Base-by-base conservation (phyloP, 352 stramenopile genomes). In the Phytophthora boehmeriae region DNA sequence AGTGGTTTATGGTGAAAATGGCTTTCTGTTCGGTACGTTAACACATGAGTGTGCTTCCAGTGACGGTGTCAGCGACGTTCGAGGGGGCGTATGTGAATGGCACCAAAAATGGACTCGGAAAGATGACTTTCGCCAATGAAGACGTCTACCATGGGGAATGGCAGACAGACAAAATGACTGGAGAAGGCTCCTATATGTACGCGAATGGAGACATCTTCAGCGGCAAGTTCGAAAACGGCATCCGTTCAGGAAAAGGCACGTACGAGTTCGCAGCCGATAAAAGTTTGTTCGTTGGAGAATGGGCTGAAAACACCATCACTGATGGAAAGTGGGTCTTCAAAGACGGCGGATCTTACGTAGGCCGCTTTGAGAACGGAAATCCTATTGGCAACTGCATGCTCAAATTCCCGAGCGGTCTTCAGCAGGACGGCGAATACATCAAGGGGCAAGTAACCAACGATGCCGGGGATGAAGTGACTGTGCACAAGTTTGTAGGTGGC, bases 261-360 rank as follows among this genome's bases (percentile, higher is more conserved):
- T 97, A 97, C 74, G 89, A 97, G 59, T 98, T 90, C 44, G 83
- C 76, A 1, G 66, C 32, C 10, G 89, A 97, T 72, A 84, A 88
- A 47, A 95, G 80, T 60, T 66, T 94, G 11, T 78, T 97, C 27
- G 80, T 95, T 2, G 91, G 92, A 16, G 89, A 82, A 54, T 98
- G 91, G 91, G 71, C 76, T 8, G 76, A 95, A 22, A 89, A 95
- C 56, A 78, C 71, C 46, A 95, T 98, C 59, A 92, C 75, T 0
- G 84, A 94, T 39, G 92, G 92, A 47, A 95, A 96, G 63, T 97
- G 91, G 92, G 66, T 96, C 45, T 96, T 97, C 63, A 94, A 97
- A 36, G 88, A 95, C 56, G 88, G 84, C 16, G 88, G 84, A 1
- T 89, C 83, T 19, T 93, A 92, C 68, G 70, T 90, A 28, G 86